A percentile compares a stretch with the other conserved stretches of the same genome.
Evolutionary conservation across 805 yeast genomes (phyloP).

Genomic region (Millerozyma miso): DNA sequence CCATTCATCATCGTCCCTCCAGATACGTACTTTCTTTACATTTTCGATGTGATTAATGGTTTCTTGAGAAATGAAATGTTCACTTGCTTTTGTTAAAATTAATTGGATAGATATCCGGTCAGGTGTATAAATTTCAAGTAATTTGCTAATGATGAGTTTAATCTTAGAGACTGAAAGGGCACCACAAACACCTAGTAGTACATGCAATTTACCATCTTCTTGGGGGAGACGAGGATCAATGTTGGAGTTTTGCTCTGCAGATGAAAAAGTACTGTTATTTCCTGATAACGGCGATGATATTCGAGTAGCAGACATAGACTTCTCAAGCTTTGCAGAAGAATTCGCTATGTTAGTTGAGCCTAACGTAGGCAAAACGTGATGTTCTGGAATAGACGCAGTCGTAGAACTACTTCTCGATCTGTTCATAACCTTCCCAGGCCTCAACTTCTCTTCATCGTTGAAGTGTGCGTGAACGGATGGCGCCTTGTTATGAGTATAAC

Average conservation of each 20-base stretch:
- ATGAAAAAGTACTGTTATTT: background rate
- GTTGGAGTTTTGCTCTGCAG: conserved; percentile 41
- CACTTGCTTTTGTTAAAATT: conserved; percentile 51
- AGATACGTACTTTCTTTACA: conserved; percentile 43
- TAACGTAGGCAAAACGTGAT: conserved; percentile 3
- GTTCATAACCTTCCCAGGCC: conserved; percentile 32
- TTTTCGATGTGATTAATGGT: conserved; percentile 34
- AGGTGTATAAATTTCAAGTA: conserved; percentile 48
- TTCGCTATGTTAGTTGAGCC: background rate
- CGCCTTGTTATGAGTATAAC: conserved; percentile 43
- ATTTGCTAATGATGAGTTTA: conserved; percentile 47
- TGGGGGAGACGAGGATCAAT: conserved; percentile 50
- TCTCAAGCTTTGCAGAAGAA: conserved; percentile 8
- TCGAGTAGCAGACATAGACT: conserved; percentile 3
- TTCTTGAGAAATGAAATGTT: conserved; percentile 48
- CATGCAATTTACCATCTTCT: conserved; percentile 54
- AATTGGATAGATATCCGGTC: conserved; percentile 51
- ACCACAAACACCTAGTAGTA: conserved; percentile 56
- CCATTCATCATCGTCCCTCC: conserved; percentile 63
- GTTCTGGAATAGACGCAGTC: conserved; percentile 24
- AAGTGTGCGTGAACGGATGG: conserved; percentile 79
- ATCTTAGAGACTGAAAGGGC: conserved; percentile 51
- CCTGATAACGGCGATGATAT: background rate
- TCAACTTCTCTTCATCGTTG: conserved; percentile 62
- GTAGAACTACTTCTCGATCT: conserved; percentile 39